Evolutionary conservation across 1,139 yeast species (phyloP).

Genomic region (Yamadazyma atlantica): DNA sequence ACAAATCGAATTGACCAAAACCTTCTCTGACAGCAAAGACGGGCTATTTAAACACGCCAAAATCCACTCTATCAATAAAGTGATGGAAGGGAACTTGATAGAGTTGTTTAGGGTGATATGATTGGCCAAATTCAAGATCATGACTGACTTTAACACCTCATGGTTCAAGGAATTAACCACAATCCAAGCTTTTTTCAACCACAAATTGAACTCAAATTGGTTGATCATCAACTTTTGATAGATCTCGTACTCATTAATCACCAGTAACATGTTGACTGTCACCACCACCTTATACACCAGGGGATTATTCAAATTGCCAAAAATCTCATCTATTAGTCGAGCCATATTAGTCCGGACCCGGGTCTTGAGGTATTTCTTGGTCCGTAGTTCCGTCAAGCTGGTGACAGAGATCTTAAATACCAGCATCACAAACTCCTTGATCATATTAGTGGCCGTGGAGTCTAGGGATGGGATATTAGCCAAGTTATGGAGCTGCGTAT

Average conservation of each 20-base stretch:
- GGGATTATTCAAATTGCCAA: constrained; percentile 7
- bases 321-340: constrained; percentile 5
- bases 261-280: constrained; percentile 32
- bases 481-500: neutral
- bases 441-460: neutral
- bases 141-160: constrained; percentile 30
- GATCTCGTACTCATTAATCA: constrained; percentile 39
- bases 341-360: neutral
- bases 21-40: constrained; percentile 2
- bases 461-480: neutral
- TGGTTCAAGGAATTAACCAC: constrained; percentile 17
- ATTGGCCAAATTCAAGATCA: constrained; percentile 31
- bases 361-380: constrained; percentile 4
- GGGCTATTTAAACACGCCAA: constrained; percentile 18
- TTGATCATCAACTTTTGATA: constrained; percentile 29
- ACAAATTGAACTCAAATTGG: constrained; percentile 30
- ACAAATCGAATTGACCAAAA: constrained; percentile 21
- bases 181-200: constrained; percentile 37
- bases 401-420: constrained; percentile 6
- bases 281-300: constrained; percentile 9
- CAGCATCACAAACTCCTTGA: constrained; percentile 7
- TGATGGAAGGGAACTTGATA: constrained; percentile 28
- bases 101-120: constrained; percentile 27
- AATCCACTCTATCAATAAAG: constrained; percentile 32
- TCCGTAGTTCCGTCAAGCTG: constrained; percentile 3